Base-by-base conservation (phyloP, 345 rosid genomes). In the Rhizophora apiculata region DNA sequence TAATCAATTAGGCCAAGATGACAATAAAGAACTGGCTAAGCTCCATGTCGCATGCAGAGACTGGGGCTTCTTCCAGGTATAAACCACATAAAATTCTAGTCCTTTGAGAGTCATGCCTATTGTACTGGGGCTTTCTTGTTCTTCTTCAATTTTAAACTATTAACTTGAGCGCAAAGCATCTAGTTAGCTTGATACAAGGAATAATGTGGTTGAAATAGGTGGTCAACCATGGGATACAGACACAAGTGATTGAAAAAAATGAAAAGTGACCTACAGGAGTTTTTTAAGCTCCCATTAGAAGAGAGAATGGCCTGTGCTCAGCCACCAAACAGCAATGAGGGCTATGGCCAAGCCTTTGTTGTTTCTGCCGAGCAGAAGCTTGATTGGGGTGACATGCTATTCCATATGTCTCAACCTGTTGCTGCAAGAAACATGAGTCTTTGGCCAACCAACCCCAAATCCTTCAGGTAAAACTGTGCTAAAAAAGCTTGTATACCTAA, bases 21-120 rank as follows among this genome's bases (percentile, higher is more conserved):
- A 54, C 26, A 1, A 21, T 13, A 65, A 69, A 16, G 89, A 87
- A 60, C 27, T 79, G 32, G 63, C 71, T 15, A 80, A 79, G 26
- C 84, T 85, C 60, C 84, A 86, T 60, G 62, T 26, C 19, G 88
- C 94, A 43, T 87, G 92, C 75, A 82, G 71, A 75, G 73, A 83
- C 3, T 83, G 79, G 80, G 93, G 89, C 46, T 83, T 89, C 81
- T 86, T 86, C 70, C 88, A 86, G 93, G 89, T 77, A 75, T 13
- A 11, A 43, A 13, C 48, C 48, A 3, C 49, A 49, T 18, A 31
- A 31, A 21, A 3, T n/a, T n/a, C 51, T 66, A 6, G 20, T 31
- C 9, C 26, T 9, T 31, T 20, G 24, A 1, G 37, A 4, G 56
- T 48, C 21, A 27, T 6, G 8, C 15, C 16, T 11, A 30, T 51